Percentiles rank a stretch among this genome's conserved stretches.
phyloP scores from a whole-genome alignment of 176 grass and related monocot genomes.

The Calamus simplicifolius region DNA sequence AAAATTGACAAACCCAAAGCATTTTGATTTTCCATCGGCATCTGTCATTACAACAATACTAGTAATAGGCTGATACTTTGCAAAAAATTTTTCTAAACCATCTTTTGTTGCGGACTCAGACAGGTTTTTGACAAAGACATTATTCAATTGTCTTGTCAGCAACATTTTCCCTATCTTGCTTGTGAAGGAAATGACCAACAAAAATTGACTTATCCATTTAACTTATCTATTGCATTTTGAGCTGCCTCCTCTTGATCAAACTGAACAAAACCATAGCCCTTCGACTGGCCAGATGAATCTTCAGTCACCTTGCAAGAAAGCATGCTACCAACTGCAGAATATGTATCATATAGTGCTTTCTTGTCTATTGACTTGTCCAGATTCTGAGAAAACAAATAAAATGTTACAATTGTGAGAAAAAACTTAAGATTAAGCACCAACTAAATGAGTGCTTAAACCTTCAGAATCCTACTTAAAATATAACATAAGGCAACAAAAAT shows the following conservation, averaged over 20 bases:
- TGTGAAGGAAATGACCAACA: slow-evolving; percentile 87
- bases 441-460: no score
- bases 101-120: slow-evolving; percentile 69
- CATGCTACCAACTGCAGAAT: slow-evolving; percentile 73
- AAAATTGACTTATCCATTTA: slow-evolving; percentile 90
- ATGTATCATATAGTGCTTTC: slow-evolving; percentile 65
- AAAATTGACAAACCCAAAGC: slow-evolving; percentile 99
- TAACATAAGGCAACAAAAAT: neutral
- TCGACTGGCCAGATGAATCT: slow-evolving; percentile 68
- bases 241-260: slow-evolving; percentile 85
- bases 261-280: slow-evolving; percentile 95
- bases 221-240: slow-evolving; percentile 63
- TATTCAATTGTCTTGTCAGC: slow-evolving; percentile 50
- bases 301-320: slow-evolving; percentile 92
- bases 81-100: slow-evolving; percentile 70
- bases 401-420: no score
- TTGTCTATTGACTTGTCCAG: slow-evolving; percentile 86
- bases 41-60: slow-evolving; percentile 87
- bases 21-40: slow-evolving; percentile 82
- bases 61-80: slow-evolving; percentile 71
- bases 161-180: slow-evolving; percentile 64
- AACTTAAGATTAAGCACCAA: neutral
- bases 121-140: slow-evolving; percentile 92
- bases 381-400: slow-evolving; percentile 33
- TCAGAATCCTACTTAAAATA: no score